A percentile compares a stretch with the other conserved stretches of the same genome.
Conservation (phyloP, 169 alveolate species). For the Cryptosporidium sp. region DNA sequence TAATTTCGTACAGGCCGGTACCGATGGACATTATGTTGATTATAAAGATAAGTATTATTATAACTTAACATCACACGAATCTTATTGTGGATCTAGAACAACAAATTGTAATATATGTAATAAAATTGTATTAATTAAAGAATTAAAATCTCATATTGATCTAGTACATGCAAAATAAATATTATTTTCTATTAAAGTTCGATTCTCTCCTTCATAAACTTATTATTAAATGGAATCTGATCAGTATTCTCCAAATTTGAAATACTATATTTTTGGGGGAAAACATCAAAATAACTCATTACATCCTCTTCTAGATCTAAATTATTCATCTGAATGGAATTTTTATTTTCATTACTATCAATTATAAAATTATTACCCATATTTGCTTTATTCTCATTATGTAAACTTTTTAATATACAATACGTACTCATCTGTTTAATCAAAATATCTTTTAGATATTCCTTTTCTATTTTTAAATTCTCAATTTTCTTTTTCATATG, state of each 20-base stretch:
- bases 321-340: not conserved
- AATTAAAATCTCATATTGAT: conserved; percentile 16
- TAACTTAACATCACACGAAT: conserved; percentile 77
- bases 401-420: conserved; percentile 14
- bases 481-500: conserved; percentile 13
- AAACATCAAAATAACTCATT: conserved; percentile 34
- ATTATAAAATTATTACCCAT: not conserved
- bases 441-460: conserved; percentile 17
- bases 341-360: conserved; percentile 7
- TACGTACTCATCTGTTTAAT: conserved; percentile 45
- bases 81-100: conserved; percentile 79
- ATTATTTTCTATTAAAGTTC: not conserved
- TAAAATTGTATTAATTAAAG: conserved; percentile 64
- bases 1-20: conserved; percentile 76
- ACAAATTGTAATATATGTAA: conserved; percentile 70
- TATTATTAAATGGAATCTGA: not conserved
- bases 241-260: not conserved
- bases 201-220: conserved; percentile 18
- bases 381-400: not conserved
- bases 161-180: conserved; percentile 5
- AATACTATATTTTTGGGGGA: not conserved
- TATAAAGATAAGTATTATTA: conserved; percentile 57
- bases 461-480: conserved; percentile 34
- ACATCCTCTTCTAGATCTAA: conserved; percentile 34
- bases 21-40: conserved; percentile 59